Evolutionary conservation across 768 basidiomycete genomes (phyloP).

Genomic region (Rhodocollybia butyracea): DNA sequence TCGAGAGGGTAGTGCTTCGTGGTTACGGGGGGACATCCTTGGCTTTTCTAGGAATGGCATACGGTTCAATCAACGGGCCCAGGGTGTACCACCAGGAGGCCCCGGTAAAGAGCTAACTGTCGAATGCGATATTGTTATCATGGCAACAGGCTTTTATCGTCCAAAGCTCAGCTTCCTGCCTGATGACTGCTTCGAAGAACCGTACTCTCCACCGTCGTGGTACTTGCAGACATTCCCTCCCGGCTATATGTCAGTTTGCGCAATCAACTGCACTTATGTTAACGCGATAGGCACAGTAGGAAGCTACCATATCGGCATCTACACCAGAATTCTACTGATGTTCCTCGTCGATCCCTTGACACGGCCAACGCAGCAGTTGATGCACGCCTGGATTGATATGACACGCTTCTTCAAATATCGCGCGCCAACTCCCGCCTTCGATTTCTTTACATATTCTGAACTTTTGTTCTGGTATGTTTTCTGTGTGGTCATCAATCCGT

Average conservation of each 20-base stretch:
- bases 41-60: conserved; percentile 33
- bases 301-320: conserved; percentile 51
- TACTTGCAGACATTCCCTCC: conserved; percentile 56
- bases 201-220: conserved; percentile 45
- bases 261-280: conserved; percentile 49
- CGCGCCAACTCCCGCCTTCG: conserved; percentile 20
- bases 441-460: conserved; percentile 58
- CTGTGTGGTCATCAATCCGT: conserved; percentile 9
- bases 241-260: conserved; percentile 48
- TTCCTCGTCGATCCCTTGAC: conserved; percentile 45
- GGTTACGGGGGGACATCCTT: conserved; percentile 44
- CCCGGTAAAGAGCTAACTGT: conserved; percentile 29
- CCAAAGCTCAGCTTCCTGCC: conserved; percentile 44
- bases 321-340: conserved; percentile 46
- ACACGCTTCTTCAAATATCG: conserved; percentile 45
- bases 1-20: conserved; percentile 36
- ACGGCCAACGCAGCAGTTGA: conserved; percentile 42
- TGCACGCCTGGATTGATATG: conserved; percentile 56
- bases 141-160: conserved; percentile 52
- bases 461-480: conserved; percentile 19
- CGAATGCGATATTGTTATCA: conserved; percentile 43
- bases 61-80: conserved; percentile 33
- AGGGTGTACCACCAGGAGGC: conserved; percentile 30
- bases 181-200: conserved; percentile 46
- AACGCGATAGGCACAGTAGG: conserved; percentile 41